Evolutionary conservation across 441 rosid species (phyloP), one percentile per base, ranked within the genome.

Genomic region (California macrophylla): DNA sequence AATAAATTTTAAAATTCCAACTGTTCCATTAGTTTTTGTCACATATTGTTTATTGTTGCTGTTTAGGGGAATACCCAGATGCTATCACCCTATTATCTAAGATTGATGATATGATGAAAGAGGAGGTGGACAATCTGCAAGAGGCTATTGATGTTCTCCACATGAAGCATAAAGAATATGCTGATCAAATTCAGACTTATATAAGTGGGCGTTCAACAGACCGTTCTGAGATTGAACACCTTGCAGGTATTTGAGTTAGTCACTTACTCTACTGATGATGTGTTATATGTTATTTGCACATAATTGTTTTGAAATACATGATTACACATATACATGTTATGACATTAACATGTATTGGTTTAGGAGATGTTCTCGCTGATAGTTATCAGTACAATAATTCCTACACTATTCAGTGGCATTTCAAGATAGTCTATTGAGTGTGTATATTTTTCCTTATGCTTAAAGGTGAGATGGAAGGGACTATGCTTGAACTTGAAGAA

Each of bases 391-490:
- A 18, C 28, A 67, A 10, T 26, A 6, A 16, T 45, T 61, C 26
- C 21, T 20, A 58, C 12, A 7, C 21, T 10, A 1, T 21, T 58
- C 71, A 72, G 29, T 69, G 71, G 52, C 65, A 60, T 70, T 40
- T 77, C n/a, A 34, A 80, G 68, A 66, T 72, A 74, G 2, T 56
- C 34, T 75, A 71, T 71, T 75, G 60, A 84, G 28, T 69, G 10
- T 76, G 58, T 65, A 21, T 65, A 23, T 68, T 38, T 76, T 60
- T 73, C 56, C 73, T 75, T 64, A 40, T 74, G 47, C 58, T 80
- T 66, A 67, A 73, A 95, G 98, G 93, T 78, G 91, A 90, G 79
- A 71, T 95, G 76, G 98, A 92, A 78, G 99, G 92, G 84, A 81
- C 71, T 76, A 85, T 85, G 87, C 84, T 85, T 66, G 93, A 90